Base-by-base conservation (phyloP, 768 basidiomycete genomes). In the Boletus fagicola region DNA sequence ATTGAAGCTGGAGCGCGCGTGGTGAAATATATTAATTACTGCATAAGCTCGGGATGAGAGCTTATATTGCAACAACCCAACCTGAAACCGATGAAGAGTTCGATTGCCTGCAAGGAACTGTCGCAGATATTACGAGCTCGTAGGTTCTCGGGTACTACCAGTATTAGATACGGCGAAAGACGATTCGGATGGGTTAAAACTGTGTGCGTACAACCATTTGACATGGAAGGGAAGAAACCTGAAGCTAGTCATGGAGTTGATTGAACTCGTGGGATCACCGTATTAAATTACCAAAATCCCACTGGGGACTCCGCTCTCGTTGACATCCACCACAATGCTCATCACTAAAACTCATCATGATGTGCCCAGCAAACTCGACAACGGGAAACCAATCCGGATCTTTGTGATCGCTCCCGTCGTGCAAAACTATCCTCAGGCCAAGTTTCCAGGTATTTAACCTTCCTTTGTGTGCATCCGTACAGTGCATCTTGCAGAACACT, bases 351-450 rank as follows among this genome's bases (percentile, higher is more conserved):
- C 85, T 16, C 84, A 82, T 73, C 79, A 88, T 66, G 94, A 96
- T 65, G 72, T 97, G 6, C 83, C 87, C 40, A 84, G 88, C 53
- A 83, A 81, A 50, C 81, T 90, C 44, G 78, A 86, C 65, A 67
- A 76, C 28, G 83, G 83, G 11, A 79, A 78, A 4, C 85, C 88
- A 0, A 87, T 94, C 60, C 79, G 93, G 53, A 84, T 96, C 40
- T 94, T 87, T 68, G 77, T 97, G 33, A 87, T 94, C 56, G 83
- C 90, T 20, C 94, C 94, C 8, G 80, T 78, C 51, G 68, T 94
- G 15, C 86, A 88, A 12, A 82, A 86, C 48, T 94, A 96, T 69
- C 94, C 94, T 0, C 81, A 92, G 45, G 94, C 92, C 26, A 92
- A 88, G 72, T 96, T 95, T 69, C 94, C 93, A 68, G 92, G 92